phyloP scores from a whole-genome alignment of 345 rosid species.

The Draba incana region DNA sequence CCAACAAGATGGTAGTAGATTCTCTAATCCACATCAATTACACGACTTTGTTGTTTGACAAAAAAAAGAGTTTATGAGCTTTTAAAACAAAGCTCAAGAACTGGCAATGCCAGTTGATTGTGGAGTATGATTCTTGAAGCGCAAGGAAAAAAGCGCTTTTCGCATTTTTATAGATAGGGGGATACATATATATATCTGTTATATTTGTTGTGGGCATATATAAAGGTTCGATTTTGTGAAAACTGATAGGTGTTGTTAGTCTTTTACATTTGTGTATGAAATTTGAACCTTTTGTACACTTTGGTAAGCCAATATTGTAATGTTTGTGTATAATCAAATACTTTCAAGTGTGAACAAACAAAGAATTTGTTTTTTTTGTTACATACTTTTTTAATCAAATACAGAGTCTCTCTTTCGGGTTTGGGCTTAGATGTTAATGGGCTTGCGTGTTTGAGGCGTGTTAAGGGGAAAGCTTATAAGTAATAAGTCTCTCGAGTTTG shows the following conservation, averaged over 20 bases:
- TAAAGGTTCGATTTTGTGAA: slow-evolving; percentile 38
- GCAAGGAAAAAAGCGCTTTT: slow-evolving; percentile 33
- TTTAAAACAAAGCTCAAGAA: background rate
- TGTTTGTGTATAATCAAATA: slow-evolving; percentile 37
- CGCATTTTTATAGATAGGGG: slow-evolving; percentile 39
- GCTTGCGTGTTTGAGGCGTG: no score
- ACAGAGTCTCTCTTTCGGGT: no score
- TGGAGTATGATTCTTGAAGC: slow-evolving; percentile 40
- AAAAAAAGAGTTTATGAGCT: slow-evolving; percentile 6
- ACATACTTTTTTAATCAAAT: no score
- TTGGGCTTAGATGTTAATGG: no score
- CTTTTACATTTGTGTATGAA: slow-evolving; percentile 38
- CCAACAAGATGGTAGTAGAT: slow-evolving; percentile 60
- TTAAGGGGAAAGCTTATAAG: no score
- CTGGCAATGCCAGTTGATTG: slow-evolving; percentile 26
- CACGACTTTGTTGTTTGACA: slow-evolving; percentile 89
- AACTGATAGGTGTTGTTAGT: slow-evolving; percentile 27
- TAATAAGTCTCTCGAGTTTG: no score
- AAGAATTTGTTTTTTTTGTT: no score
- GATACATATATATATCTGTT: slow-evolving; percentile 30
- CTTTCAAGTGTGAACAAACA: slow-evolving; percentile 37
- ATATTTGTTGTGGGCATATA: slow-evolving; percentile 38
- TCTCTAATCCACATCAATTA: slow-evolving; percentile 64
- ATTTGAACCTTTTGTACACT: slow-evolving; percentile 23
- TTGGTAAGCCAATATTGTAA: slow-evolving; percentile 44